Evolutionary conservation across 371 early-diverging fungal genomes (phyloP), one percentile per base, ranked within the genome.

Genomic region (Apophysomyces sp.): DNA sequence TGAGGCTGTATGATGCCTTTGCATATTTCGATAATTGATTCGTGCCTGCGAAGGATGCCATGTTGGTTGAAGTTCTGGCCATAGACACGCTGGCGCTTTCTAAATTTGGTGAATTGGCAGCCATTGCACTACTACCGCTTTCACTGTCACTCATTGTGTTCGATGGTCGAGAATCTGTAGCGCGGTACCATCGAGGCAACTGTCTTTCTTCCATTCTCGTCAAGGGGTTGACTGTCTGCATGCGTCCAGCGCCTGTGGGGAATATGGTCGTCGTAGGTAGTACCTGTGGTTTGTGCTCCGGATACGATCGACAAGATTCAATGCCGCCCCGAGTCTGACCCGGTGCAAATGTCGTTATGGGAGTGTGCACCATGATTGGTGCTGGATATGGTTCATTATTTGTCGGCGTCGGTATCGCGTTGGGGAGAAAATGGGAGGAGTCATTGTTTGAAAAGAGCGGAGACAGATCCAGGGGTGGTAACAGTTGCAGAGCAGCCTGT

Each of bases 1-100:
- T 77, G 41, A 86, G 74, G 15, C 83, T 83, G 53, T 71, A 75
- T 21, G 87, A 86, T 11, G 76, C 76, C 44, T 63, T 67, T 27
- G 57, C 59, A 55, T 70, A 70, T 44, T 66, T 65, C 24, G 70
- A 65, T 9, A 58, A 44, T 12, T 34, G 57, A 37, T 40, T 39
- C 24, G 49, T 44, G 49, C 49, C 49, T 9, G 49, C 21, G 21
- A 44, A 21, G 8, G 49, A 44, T 18, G 49, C 49, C 49, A 44
- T 44, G 21, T 44, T 44, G 2, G 62, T 28, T 31, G 31, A 30
- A 29, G 53, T 53, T 44, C 53, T 61, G 9, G 60, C 51, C 29
- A 61, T 61, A 26, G 58, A 57, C 27, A 61, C 34, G 49, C 49
- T 44, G 21, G 49, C 18, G 21, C 49, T 44, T 44, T 44, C 49